Percentiles rank a stretch among this genome's conserved stretches.
These are phyloP conservation scores for Boletus rubroflammeus DNA, from an alignment of 768 basidiomycete species.

Conservation along the genomic window DNA sequence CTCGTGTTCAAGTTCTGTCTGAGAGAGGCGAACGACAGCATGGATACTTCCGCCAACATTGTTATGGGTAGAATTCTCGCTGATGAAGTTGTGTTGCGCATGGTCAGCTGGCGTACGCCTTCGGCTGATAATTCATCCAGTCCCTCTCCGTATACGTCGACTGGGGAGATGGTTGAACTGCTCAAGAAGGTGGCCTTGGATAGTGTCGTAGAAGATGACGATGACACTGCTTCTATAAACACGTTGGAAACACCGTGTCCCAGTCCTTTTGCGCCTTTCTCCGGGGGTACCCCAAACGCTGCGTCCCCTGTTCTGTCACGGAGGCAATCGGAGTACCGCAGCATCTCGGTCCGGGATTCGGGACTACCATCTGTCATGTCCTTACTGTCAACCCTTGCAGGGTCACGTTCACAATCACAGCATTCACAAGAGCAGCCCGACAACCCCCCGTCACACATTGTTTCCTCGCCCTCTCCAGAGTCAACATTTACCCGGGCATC, in stretches of 20 bases:
- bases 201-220: conserved; percentile 37
- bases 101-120: conserved; percentile 37
- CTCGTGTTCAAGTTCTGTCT: conserved; percentile 53
- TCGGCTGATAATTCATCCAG: conserved; percentile 7
- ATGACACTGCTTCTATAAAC: conserved; percentile 39
- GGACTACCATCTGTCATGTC: conserved; percentile 61
- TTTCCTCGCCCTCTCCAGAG: conserved; percentile 25
- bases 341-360: conserved; percentile 40
- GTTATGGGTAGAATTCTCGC: conserved; percentile 58
- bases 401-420: conserved; percentile 58
- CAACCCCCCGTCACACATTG: conserved; percentile 26
- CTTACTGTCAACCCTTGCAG: conserved; percentile 58
- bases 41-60: conserved; percentile 29
- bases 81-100: conserved; percentile 62
- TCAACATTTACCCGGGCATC: conserved; percentile 45
- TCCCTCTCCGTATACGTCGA: conserved; percentile 20
- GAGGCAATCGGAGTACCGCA: conserved; percentile 53
- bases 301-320: conserved; percentile 56
- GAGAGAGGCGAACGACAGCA: conserved; percentile 26
- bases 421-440: conserved; percentile 41
- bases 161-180: conserved; percentile 36
- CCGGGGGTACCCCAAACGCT: conserved; percentile 30
- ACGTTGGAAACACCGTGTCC: conserved; percentile 41
- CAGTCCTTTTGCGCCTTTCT: conserved; percentile 26
- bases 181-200: conserved; percentile 39